Percentiles rank a stretch among this genome's conserved stretches.
Conservation (phyloP, 495 filamentous ascomycete species). For the Aspergillus haitiensis region DNA sequence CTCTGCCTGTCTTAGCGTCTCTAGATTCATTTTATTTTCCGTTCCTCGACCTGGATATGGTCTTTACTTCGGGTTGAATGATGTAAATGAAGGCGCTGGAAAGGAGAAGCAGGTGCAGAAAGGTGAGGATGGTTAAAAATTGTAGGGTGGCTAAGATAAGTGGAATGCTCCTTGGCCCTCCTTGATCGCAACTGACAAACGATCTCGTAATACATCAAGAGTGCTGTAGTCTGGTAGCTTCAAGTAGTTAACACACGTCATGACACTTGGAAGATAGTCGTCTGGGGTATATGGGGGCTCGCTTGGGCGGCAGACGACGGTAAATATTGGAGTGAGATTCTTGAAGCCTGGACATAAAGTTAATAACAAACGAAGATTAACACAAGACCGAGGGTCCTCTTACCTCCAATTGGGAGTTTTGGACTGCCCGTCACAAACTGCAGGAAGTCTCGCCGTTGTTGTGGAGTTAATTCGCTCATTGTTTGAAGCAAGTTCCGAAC, state of each 20-base stretch:
- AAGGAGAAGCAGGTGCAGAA: neutral
- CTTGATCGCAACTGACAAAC: slow-evolving; percentile 80
- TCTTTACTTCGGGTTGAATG: too few species aligned
- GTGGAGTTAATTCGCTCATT: slow-evolving; percentile 81
- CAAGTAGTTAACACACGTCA: slow-evolving; percentile 99
- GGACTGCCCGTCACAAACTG: slow-evolving; percentile 99
- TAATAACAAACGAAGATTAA: slow-evolving; percentile 25
- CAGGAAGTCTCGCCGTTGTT: slow-evolving; percentile 88
- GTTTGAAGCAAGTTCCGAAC: slow-evolving; percentile 90
- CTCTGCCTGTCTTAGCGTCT: too few species aligned
- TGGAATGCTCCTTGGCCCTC: slow-evolving; percentile 99
- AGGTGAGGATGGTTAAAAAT: neutral
- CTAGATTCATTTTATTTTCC: too few species aligned
- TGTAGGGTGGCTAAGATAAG: slow-evolving; percentile 59
- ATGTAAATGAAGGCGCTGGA: neutral
- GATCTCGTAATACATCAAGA: slow-evolving; percentile 70
- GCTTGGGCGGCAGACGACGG: slow-evolving; percentile 96
- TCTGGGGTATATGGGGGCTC: slow-evolving; percentile 93
- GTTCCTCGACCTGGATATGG: too few species aligned
- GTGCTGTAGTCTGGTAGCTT: slow-evolving; percentile 95
- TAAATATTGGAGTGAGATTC: slow-evolving; percentile 94
- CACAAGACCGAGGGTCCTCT: slow-evolving; percentile 22
- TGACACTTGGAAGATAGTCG: slow-evolving; percentile 96
- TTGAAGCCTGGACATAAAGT: slow-evolving; percentile 74
- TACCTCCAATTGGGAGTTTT: slow-evolving; percentile 97